Evolutionary conservation across 1,139 yeast species (phyloP), one percentile per base, ranked within the genome.

Genomic region (Yamadazyma songkhlaensis): DNA sequence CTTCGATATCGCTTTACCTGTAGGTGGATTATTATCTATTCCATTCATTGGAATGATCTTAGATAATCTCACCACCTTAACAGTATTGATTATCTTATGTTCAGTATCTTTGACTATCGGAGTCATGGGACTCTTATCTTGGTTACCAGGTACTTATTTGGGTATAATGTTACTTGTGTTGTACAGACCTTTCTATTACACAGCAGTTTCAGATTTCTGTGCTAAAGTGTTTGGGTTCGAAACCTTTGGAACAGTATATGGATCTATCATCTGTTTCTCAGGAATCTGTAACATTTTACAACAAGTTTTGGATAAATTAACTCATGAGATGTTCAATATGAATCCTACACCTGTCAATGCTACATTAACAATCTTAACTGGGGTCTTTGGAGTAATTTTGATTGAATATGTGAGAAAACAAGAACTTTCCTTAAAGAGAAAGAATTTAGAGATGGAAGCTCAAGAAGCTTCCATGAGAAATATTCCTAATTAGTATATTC

Each of bases 191-290:
- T 85, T 89, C 54, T 88, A 85, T 55, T 90, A 89, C 60, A 89
- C 97, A 2, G 88, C 95, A 0, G 86, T 89, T 2, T 84, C 95
- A 4, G 97, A 90, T 59, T 87, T 81, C 55, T 78, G 90, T 55
- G 95, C 96, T 31, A 90, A 90, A 54, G 94, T 89, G 14, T 90
- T 90, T 65, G 97, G 97, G 0, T 89, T 85, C 59, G 84, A 80
- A 40, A 88, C 95, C 1, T 90, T 90, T 62, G 96, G 97, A 29
- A 82, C 90, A 1, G 80, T 89, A n/a, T 90, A 90, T 56, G 97
- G 97, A 0, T 67, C 90, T 9, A 74, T 88, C 51, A 86, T 88
- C 52, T 83, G 90, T 41, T 67, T 85, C 43, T 78, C 95, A 11
- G 97, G 97, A 2, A 50, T 83, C 20, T 77, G 84, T 59, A 90